Conservation (phyloP, 108 stramenopile species). For the Mediolabrus comicus region DNA sequence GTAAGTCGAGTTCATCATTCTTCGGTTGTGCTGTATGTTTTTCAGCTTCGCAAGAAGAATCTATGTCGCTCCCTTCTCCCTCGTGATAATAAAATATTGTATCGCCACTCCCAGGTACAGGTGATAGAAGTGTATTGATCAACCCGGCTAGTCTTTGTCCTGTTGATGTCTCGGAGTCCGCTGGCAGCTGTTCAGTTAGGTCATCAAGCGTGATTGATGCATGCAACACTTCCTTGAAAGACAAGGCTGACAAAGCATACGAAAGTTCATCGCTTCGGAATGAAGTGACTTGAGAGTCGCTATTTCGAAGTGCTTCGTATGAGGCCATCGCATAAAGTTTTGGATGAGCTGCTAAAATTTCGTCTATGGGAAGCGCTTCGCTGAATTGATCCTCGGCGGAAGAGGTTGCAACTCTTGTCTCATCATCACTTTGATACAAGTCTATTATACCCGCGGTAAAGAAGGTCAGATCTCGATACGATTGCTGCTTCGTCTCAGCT, state of each 20-base stretch:
- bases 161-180: conserved; percentile 9
- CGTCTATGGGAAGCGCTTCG: conserved; percentile 53
- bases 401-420: conserved; percentile 44
- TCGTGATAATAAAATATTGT: conserved; percentile 52
- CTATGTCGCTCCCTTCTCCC: neutral
- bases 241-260: conserved; percentile 17
- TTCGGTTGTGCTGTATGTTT: neutral
- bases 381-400: conserved; percentile 45
- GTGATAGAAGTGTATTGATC: conserved; percentile 42
- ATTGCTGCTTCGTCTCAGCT: neutral
- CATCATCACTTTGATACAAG: conserved; percentile 69
- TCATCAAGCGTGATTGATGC: conserved; percentile 23
- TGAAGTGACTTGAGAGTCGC: conserved; percentile 5
- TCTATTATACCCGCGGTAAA: conserved; percentile 70
- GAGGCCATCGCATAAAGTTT: conserved; percentile 57
- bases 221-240: conserved; percentile 26
- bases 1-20: neutral
- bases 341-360: conserved; percentile 51
- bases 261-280: conserved; percentile 19
- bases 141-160: conserved; percentile 51
- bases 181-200: conserved; percentile 26
- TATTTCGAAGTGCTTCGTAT: conserved; percentile 57
- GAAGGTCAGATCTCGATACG: conserved; percentile 50
- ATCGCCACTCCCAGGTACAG: conserved; percentile 57
- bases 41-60: neutral